Conservation (phyloP, 305 asterid species). For the Solanum chacoense region DNA sequence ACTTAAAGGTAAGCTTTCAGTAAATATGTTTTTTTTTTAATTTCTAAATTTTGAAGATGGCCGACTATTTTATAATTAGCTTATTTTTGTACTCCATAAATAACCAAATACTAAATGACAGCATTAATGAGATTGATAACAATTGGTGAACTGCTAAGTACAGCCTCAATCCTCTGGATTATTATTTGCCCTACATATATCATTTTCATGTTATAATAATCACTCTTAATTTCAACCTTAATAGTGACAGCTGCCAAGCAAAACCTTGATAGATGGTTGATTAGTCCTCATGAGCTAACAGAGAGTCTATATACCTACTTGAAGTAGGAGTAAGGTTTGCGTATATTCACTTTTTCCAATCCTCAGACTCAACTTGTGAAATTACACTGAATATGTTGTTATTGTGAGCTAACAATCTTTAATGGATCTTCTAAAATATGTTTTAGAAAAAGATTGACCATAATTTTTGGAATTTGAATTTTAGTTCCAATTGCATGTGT, state of each 20-base stretch:
- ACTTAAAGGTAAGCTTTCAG: not conserved
- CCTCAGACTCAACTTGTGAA: fast-evolving
- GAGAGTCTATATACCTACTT: not conserved
- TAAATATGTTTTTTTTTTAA: not conserved
- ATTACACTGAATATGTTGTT: not conserved
- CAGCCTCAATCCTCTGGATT: not conserved
- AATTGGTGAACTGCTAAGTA: not conserved
- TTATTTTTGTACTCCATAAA: not conserved
- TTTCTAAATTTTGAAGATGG: not conserved
- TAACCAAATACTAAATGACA: not conserved
- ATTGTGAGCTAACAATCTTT: not conserved
- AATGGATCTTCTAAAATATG: not conserved
- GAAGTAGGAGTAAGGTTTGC: not conserved
- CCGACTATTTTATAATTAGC: not conserved
- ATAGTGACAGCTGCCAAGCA: not conserved
- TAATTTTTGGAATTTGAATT: not conserved
- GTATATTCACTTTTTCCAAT: not conserved
- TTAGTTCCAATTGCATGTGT: not conserved
- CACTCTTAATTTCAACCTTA: not conserved
- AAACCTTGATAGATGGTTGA: not conserved
- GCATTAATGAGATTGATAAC: not conserved
- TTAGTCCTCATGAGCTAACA: not conserved
- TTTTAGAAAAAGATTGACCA: not conserved
- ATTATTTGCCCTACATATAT: not conserved
- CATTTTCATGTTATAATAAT: not conserved